Base-by-base conservation (phyloP, 352 stramenopile species). In the Phytophthora citrophthora region DNA sequence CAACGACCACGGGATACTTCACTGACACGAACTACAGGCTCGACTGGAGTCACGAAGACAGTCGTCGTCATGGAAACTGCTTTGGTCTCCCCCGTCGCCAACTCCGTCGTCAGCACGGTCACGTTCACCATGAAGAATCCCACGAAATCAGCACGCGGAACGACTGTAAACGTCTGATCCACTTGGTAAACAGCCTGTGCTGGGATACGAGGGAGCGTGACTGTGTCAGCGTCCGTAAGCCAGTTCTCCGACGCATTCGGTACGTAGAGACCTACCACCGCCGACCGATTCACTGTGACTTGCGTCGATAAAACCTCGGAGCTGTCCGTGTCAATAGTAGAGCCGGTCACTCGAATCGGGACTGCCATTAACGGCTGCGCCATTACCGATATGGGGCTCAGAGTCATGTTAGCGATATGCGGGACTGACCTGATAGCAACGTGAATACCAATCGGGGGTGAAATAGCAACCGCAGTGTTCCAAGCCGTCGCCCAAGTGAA, bases 91-190 rank as follows among this genome's bases (percentile, higher is more conserved):
- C 64, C 57, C 3, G 67, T 81, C 23, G 66, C 62, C 32, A 72
- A 29, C 39, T 86, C 76, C 0, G 56, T 79, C 12, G 71, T 79
- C 36, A 44, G 70, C 1, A 81, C 66, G 1, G 54, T 59, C 2
- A 86, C 61, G 2, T 74, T 72, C 0, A 83, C 60, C 3, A 70
- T 64, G 26, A 86, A 81, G 23, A 81, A 54, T 1, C 76, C 76
- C 9, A 77, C 58, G 29, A 85, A 85, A 13, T 85, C 70, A 8
- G 70, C 70, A 11, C 73, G 62, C 20, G 76, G 58, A 9, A 70
- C 61, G 39, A 82, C 31, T 18, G 26, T 61, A 47, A 85, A 63
- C 6, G 36, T 56, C n/a, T 64, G 62, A 15, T 40, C 32, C 11
- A 73, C 34, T 5, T 13, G 34, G 31, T 65, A 76, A 18, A 69